Evolutionary conservation across 345 rosid genomes (phyloP), one percentile per base, ranked within the genome.

Genomic region (Camelina sativa): DNA sequence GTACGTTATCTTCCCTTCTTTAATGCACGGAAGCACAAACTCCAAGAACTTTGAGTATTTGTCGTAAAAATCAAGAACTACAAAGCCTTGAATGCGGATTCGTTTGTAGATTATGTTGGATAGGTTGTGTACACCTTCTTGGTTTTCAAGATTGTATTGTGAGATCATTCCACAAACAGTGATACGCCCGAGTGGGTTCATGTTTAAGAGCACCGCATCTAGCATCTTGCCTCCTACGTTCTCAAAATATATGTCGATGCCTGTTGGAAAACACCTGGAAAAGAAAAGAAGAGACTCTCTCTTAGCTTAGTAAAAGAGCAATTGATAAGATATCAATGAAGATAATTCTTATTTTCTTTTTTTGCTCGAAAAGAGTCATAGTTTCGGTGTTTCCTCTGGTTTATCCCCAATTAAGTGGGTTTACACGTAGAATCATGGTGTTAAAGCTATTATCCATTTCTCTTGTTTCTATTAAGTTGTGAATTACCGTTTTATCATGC

Each of bases 151-250:
- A 46, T 81, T 81, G 75, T 84, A 84, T 22, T 86, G 88, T 3
- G 90, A 86, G 71, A 87, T 85, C 89, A 87, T 84, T 74, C 87
- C 91, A 44, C 84, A 83, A 0, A 76, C 83, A 35, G 86, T 82
- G 0, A 85, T 76, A 7, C 86, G 78, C 8, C 89, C 87, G 3
- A 6, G 74, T 5, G 2, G 4, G 66, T 82, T 82, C 84, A 85
- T 84, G 82, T 82, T 84, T n/a, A 64, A 32, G 3, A 87, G 87
- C 44, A 85, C 89, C 4, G 85, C 86, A 10, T 85, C 87, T 2
- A 85, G 80, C 85, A 84, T 85, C 72, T 82, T 74, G 9, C 91
- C 87, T 23, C 89, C 89, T 30, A 85, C 47, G 17, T 76, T 76
- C 70, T 85, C 88, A 47, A 85, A 85, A 80, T 84, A 83, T 53